Percentiles rank a stretch among this genome's conserved stretches.
Evolutionary conservation across 2,329 filamentous ascomycete genomes (phyloP).

Genomic region (Aspergillus vadensis): DNA sequence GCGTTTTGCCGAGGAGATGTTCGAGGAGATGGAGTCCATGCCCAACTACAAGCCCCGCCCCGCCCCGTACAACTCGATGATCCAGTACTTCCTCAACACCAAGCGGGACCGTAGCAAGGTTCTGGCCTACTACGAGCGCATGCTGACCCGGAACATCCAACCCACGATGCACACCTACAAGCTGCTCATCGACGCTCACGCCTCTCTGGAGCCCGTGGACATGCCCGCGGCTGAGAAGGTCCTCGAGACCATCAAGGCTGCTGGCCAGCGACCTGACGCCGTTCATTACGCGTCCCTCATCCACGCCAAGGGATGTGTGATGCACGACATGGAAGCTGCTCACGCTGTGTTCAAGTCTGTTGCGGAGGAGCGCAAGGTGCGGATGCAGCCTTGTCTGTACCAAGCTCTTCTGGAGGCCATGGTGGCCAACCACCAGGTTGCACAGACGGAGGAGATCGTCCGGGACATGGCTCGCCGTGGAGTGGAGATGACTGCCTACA

Average conservation of each 20-base stretch:
- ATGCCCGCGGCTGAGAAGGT: constrained; percentile 85
- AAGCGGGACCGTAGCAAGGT: constrained; percentile 96
- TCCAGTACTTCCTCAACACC: constrained; percentile 98
- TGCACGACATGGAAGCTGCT: constrained; percentile 86
- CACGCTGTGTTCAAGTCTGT: constrained; percentile 80
- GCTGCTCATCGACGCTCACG: constrained; percentile 91
- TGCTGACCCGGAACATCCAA: constrained; percentile 81
- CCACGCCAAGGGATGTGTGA: constrained; percentile 90
- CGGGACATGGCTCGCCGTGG: constrained; percentile 70
- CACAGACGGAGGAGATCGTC: constrained; percentile 73
- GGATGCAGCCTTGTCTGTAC: constrained; percentile 82
- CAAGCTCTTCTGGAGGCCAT: constrained; percentile 96
- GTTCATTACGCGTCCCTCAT: constrained; percentile 96
- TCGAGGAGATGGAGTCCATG: constrained; percentile 99
- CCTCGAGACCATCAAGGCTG: constrained; percentile 72
- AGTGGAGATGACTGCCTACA: constrained; percentile 92
- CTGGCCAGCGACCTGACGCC: constrained; percentile 77
- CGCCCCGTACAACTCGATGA: constrained; percentile 98
- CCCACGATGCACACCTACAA: constrained; percentile 98
- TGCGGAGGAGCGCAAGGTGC: constrained; percentile 65
- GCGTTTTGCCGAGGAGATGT: constrained; percentile 95
- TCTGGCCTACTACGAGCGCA: constrained; percentile 89
- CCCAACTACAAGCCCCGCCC: constrained; percentile 98
- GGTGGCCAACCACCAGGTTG: constrained; percentile 88
- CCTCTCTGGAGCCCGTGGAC: constrained; percentile 87